A percentile compares a stretch with the other conserved stretches of the same genome.
These are phyloP conservation scores for Phaseolus coccineus DNA, from an alignment of 331 rosid species.

Conservation along the genomic window DNA sequence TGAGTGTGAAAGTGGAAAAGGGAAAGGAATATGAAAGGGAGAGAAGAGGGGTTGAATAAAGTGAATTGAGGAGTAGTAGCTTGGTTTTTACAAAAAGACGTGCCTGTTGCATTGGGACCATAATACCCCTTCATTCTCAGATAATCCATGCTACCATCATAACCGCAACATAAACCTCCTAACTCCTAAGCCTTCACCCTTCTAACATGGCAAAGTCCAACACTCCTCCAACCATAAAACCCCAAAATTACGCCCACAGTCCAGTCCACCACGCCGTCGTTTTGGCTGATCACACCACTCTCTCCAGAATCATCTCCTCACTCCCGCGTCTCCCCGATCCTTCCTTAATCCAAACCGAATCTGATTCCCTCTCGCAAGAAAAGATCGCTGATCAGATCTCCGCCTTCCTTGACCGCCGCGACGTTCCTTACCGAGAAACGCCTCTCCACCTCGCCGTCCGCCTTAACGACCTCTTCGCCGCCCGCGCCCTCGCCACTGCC, in stretches of 20 bases:
- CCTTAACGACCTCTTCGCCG: conserved; percentile 61
- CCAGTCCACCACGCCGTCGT: conserved; percentile 84
- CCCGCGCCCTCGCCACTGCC: conserved; percentile 64
- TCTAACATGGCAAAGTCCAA: conserved; percentile 63
- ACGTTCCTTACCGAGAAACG: conserved; percentile 75
- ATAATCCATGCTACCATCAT: too few species aligned
- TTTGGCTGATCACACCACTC: conserved; percentile 62
- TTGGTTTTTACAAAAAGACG: too few species aligned
- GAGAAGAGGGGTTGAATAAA: too few species aligned
- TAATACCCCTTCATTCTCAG: conserved; percentile 27
- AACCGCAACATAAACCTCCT: too few species aligned
- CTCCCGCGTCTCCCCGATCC: conserved; percentile 80
- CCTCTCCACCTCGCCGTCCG: conserved; percentile 90
- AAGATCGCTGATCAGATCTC: conserved; percentile 71
- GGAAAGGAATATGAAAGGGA: too few species aligned
- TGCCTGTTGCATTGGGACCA: conserved; percentile 4
- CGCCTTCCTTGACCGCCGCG: conserved; percentile 77
- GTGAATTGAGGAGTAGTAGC: too few species aligned
- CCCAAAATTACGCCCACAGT: conserved; percentile 71
- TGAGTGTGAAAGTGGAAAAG: too few species aligned
- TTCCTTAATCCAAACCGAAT: conserved; percentile 58
- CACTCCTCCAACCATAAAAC: conserved; percentile 50
- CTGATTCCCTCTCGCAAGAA: conserved; percentile 81
- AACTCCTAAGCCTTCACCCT: too few species aligned
- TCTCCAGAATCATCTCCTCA: conserved; percentile 64